Conservation (phyloP, 163 green algal species). For the Chlorella variabilis region DNA sequence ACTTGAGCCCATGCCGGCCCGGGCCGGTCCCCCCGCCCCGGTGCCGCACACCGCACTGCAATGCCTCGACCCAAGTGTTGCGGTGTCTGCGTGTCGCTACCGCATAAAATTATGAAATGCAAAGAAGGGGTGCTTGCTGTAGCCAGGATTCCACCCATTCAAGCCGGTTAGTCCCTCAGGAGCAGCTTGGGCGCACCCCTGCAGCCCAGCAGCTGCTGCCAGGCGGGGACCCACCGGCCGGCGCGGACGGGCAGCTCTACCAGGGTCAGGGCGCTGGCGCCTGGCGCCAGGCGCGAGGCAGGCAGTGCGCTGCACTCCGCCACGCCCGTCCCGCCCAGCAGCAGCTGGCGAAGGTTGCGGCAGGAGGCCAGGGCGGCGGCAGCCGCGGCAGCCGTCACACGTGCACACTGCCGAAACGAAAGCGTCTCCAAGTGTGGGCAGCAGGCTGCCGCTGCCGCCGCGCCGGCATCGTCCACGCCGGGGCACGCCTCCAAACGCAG, state of each 20-base stretch:
- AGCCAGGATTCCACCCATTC: too few species aligned
- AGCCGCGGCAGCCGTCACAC: neutral
- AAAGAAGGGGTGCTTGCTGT: too few species aligned
- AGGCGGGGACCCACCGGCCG: neutral
- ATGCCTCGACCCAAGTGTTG: too few species aligned
- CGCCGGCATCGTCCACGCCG: neutral
- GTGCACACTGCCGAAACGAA: neutral
- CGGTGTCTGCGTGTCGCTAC: too few species aligned
- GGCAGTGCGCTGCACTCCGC: neutral
- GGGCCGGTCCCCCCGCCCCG: too few species aligned
- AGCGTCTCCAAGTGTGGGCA: slow-evolving; percentile 7
- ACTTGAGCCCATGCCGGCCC: too few species aligned
- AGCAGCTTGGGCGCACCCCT: neutral
- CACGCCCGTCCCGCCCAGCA: neutral
- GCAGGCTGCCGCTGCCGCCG: neutral
- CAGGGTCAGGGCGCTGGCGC: neutral
- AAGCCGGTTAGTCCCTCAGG: neutral
- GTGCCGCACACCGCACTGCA: too few species aligned
- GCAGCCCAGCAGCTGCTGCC: neutral
- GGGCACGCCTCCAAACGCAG: slow-evolving; percentile 6
- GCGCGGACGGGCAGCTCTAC: neutral
- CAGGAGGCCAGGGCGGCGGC: neutral
- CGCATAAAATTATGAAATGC: too few species aligned
- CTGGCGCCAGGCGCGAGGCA: too few species aligned
- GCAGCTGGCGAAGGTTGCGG: slow-evolving; percentile 20